Base-by-base conservation (phyloP, 1,139 yeast genomes). In the Pichia sp. region DNA sequence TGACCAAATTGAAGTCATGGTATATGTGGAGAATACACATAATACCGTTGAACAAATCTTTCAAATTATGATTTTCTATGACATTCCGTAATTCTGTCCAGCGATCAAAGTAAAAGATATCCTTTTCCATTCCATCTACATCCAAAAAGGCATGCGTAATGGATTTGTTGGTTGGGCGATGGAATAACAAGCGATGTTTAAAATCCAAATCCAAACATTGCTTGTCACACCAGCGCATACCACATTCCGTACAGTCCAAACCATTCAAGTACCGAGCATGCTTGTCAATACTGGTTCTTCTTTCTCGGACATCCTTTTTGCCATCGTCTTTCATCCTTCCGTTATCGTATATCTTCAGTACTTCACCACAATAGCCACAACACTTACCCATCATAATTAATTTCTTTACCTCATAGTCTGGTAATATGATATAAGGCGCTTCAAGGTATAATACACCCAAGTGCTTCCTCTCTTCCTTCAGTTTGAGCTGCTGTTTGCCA, bases 351-450 rank as follows among this genome's bases (percentile, higher is more conserved):
- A 55, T 68, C 45, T 73, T 71, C 40, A 84, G 65, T 3, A 83
- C 70, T 39, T 74, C 72, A 1, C 95, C 90, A 67, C 97, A 90
- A 56, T 75, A 74, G 2, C 90, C 72, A 61, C 97, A 90, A 4
- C 90, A 87, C 55, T 77, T 77, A 0, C 94, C 90, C 26, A 66
- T 61, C 43, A 75, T 72, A 51, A 85, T 77, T 48, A 86, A 65
- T 41, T 77, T 72, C 33, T 79, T 63, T 51, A 82, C 75, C 23
- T 85, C 92, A 54, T 85, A 69, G 1, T 86, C 85, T 0, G 95
- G 90, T 0, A 85, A 66, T 36, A 77, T 72, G 44, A 85, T 77
- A 43, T 84, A 66, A 1, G 95, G 90, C 5, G 64, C 54, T 44
- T 60, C 64, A 3, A 55, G 11, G 37, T 48, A 59, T 1, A 57